Evolutionary conservation across 2,329 filamentous ascomycete species (phyloP).

Genomic region (Stemphylium beticola): DNA sequence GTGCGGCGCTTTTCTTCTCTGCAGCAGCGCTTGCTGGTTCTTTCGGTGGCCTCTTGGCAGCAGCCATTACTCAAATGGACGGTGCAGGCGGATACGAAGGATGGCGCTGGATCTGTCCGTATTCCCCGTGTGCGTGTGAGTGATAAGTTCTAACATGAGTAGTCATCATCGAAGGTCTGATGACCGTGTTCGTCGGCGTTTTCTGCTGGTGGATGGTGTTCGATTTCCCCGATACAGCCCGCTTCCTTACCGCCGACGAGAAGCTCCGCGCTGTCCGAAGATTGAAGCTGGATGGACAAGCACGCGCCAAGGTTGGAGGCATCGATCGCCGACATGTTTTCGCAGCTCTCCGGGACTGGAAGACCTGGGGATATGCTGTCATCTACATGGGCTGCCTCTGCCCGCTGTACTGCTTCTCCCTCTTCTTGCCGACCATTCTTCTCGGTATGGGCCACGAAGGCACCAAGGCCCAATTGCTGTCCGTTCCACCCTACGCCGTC

Average conservation of each 20-base stretch:
- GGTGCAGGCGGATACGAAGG: slow-evolving; percentile 55
- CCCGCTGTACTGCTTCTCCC: slow-evolving; percentile 45
- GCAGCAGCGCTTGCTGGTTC: slow-evolving; percentile 64
- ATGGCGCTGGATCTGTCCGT: slow-evolving; percentile 49
- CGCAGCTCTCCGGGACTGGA: slow-evolving; percentile 56
- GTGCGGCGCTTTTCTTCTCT: slow-evolving; percentile 66
- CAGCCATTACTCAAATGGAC: slow-evolving; percentile 66
- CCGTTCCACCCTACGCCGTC: slow-evolving; percentile 76
- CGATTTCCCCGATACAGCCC: slow-evolving; percentile 67
- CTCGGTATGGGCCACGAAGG: slow-evolving; percentile 59
- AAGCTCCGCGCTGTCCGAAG: slow-evolving; percentile 66
- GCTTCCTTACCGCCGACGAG: slow-evolving; percentile 61
- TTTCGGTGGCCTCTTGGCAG: slow-evolving; percentile 66
- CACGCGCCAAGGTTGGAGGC: slow-evolving; percentile 62
- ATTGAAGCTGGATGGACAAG: slow-evolving; percentile 72
- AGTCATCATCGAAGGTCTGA: slow-evolving; percentile 48
- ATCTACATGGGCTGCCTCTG: slow-evolving; percentile 69
- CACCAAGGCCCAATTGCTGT: slow-evolving; percentile 72
- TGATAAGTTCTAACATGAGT: slow-evolving; percentile 16
- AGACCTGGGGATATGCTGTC: slow-evolving; percentile 60
- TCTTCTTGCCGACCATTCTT: slow-evolving; percentile 57
- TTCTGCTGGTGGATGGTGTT: slow-evolving; percentile 64
- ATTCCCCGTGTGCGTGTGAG: too few relatives aligned
- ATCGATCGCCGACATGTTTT: slow-evolving; percentile 49
- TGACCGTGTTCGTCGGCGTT: slow-evolving; percentile 45